Evolutionary conservation across 805 yeast species (phyloP), one percentile per base, ranked within the genome.

Genomic region (Henningerozyma blattae): DNA sequence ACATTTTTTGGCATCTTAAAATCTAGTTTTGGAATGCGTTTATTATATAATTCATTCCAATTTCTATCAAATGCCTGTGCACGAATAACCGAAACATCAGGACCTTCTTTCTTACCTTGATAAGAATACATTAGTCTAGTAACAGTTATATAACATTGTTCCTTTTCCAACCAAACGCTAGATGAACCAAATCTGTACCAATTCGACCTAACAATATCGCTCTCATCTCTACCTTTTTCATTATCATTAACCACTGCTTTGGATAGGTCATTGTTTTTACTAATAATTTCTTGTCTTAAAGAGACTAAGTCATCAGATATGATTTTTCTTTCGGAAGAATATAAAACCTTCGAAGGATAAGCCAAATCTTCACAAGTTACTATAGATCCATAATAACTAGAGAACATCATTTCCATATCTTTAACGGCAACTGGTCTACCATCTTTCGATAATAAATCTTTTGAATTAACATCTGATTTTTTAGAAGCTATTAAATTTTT

Each of bases 111-210:
- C 5, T 41, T 39, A 2, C 45, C 38, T 5, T 54, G 54, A 3
- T 53, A 53, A 9, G 56, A 46, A 44, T 67, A 69, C 15, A 61
- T 47, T 16, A 68, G 44, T 37, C 75, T 51, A 15, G 70, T 62
- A 15, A 63, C 64, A 56, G 67, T 57, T 40, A 65, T 48, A 49
- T 70, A 73, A 14, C 68, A 62, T 18, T 68, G 67, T 41, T 67
- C 69, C 27, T 64, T 64, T 27, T 62, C 65, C 20, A 72, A 48
- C 73, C 74, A 71, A n/a, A 69, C 69, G 1, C 71, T 61, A 2
- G 73, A 62, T 1, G 73, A 73, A 5, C 72, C 66, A 33, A 67
- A 62, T 32, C 62, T 54, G 39, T 46, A 65, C 74, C 75, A 71
- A 24, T 34, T 33, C 18, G 39, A 28, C 14, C 32, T 27, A n/a